Percentiles rank a stretch among this genome's conserved stretches.
Conservation (phyloP, 768 basidiomycete genomes). For the Gyrodon lividus region DNA sequence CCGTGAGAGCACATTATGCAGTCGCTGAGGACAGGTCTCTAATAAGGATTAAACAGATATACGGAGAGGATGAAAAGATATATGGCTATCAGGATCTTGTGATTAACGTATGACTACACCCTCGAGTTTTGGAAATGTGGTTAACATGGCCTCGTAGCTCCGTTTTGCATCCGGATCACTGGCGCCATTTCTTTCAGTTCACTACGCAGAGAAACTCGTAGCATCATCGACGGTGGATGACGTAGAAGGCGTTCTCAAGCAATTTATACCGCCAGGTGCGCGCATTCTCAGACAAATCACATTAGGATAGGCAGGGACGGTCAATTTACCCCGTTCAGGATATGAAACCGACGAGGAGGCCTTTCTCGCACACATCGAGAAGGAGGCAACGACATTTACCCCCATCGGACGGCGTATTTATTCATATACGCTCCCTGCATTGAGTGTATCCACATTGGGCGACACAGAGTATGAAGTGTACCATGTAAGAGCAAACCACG, state of each 20-base stretch:
- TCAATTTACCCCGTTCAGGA: conserved; percentile 38
- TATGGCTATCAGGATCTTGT: conserved; percentile 87
- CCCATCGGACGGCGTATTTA: conserved; percentile 76
- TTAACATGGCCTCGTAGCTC: conserved; percentile 46
- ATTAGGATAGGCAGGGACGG: neutral
- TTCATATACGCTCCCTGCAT: conserved; percentile 66
- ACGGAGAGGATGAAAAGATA: conserved; percentile 93
- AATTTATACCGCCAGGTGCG: conserved; percentile 74
- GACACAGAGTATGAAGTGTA: conserved; percentile 85
- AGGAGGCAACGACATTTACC: conserved; percentile 74
- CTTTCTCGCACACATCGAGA: conserved; percentile 70
- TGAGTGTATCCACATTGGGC: conserved; percentile 45
- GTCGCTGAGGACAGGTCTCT: conserved; percentile 1
- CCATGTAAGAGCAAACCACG: conserved; percentile 57
- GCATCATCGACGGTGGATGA: conserved; percentile 78
- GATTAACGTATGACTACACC: conserved; percentile 64
- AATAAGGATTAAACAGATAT: conserved; percentile 56
- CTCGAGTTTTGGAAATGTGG: neutral
- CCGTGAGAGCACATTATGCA: conserved; percentile 49
- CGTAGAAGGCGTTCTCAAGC: conserved; percentile 71
- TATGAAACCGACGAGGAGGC: conserved; percentile 65
- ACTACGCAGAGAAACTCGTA: conserved; percentile 64
- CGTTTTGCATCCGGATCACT: conserved; percentile 88
- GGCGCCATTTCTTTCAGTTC: conserved; percentile 68
- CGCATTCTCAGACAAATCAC: neutral